Conservation (phyloP, 768 basidiomycete species). For the Lactarius trivialis region DNA sequence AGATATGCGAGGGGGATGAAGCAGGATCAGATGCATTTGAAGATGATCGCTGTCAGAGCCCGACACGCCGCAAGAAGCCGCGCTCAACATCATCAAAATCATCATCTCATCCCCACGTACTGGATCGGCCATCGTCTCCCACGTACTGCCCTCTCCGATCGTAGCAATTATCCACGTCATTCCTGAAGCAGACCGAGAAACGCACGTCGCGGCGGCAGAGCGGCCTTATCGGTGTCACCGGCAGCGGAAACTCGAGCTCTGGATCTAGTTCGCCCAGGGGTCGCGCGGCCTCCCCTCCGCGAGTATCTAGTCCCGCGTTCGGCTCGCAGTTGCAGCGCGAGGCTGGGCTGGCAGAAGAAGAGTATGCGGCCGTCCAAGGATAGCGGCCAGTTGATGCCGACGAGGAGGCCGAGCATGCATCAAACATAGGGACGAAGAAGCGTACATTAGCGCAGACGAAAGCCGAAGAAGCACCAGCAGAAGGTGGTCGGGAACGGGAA, state of each 20-base stretch:
- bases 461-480: too few species aligned
- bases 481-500: too few species aligned
- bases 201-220: constrained; percentile 38
- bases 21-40: constrained; percentile 39
- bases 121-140: constrained; percentile 36
- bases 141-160: constrained; percentile 17
- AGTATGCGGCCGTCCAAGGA: constrained; percentile 33
- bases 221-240: constrained; percentile 44
- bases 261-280: constrained; percentile 26
- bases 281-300: constrained; percentile 38
- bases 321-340: constrained; percentile 53
- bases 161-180: constrained; percentile 26
- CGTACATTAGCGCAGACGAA: too few species aligned
- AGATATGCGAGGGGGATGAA: constrained; percentile 65
- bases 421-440: constrained; percentile 46
- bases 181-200: constrained; percentile 31
- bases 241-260: constrained; percentile 28
- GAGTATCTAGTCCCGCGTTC: constrained; percentile 62
- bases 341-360: constrained; percentile 53
- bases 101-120: constrained; percentile 41
- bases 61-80: constrained; percentile 42
- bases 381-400: constrained; percentile 30
- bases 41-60: constrained; percentile 35
- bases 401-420: constrained; percentile 33
- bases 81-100: constrained; percentile 31